phyloP scores from a whole-genome alignment of 768 basidiomycete genomes.

The Boletus tylopilopsis region DNA sequence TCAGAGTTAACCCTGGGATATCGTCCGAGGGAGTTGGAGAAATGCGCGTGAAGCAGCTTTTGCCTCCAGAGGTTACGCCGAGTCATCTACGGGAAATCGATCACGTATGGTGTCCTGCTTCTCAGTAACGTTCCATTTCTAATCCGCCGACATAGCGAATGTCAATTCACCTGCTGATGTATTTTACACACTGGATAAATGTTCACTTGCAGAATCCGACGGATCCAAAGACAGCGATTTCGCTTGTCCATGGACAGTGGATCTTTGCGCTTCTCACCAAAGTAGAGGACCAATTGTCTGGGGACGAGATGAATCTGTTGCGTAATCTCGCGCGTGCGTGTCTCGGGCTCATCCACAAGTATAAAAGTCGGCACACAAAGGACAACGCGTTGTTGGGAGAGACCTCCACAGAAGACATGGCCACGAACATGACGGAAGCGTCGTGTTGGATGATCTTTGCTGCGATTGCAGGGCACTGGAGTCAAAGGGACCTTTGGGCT shows the following conservation, averaged over 20 bases:
- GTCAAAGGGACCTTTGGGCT: slow-evolving; percentile 76
- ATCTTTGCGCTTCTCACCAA: slow-evolving; percentile 71
- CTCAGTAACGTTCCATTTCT: neutral
- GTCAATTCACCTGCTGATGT: slow-evolving; percentile 76
- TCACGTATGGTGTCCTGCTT: slow-evolving; percentile 45
- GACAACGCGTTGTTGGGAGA: slow-evolving; percentile 5
- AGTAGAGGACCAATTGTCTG: slow-evolving; percentile 63
- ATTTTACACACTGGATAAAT: slow-evolving; percentile 80
- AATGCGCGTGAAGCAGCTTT: slow-evolving; percentile 11
- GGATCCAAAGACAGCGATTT: slow-evolving; percentile 39
- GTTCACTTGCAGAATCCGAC: slow-evolving; percentile 45
- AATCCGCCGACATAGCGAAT: slow-evolving; percentile 43
- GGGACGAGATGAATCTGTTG: slow-evolving; percentile 74
- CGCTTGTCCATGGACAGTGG: slow-evolving; percentile 67
- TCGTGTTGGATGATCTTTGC: slow-evolving; percentile 77
- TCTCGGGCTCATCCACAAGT: slow-evolving; percentile 44
- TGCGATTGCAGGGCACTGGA: slow-evolving; percentile 66
- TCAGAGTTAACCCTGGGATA: neutral
- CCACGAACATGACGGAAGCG: slow-evolving; percentile 36
- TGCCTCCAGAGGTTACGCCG: slow-evolving; percentile 57
- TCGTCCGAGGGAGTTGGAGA: neutral
- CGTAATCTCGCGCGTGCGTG: slow-evolving; percentile 75
- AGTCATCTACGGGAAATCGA: slow-evolving; percentile 56
- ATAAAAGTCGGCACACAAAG: slow-evolving; percentile 20
- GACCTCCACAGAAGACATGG: slow-evolving; percentile 1